Evolutionary conservation across 495 filamentous ascomycete genomes (phyloP), one percentile per base, ranked within the genome.

Genomic region (Lepraria neglecta): DNA sequence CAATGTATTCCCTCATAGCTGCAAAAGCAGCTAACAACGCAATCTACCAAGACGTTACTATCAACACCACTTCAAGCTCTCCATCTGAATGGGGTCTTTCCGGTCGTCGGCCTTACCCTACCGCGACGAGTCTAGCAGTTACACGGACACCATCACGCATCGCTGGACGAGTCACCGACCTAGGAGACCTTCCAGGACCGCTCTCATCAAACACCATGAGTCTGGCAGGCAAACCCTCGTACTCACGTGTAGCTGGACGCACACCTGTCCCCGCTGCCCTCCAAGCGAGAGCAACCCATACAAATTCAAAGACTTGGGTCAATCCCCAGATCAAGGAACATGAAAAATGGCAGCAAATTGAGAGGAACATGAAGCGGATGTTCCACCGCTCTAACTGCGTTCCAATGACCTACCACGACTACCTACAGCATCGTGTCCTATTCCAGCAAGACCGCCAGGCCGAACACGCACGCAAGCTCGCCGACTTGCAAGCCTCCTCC

Each of bases 231-330:
- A 17, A 12, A 10, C 5, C 27, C 11, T 21, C 6, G n/a, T 11
- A 31, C 31, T 19, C 48, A 33, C 48, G 27, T n/a, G 6, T 7
- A 9, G 48, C 27, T 11, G 48, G 48, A 15, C 48, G 9, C 2
- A 7, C 27, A 17, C 15, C 28, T 17, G 2, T 31, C 15, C n/a
- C 10, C 48, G 31, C 14, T 17, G 27, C 14, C 6, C 5, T n/a
- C 10, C 6, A 7, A 52, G 2, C 48, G 14, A 19, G 38, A 45
- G 50, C 24, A 38, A 43, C 71, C 19, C 56, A 66, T 43, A 69
- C 40, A 6, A 63, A 67, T 9, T 72, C 70, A 6, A 62, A 43
- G 35, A 71, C 67, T 47, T 74, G 72, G 72, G 51, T 56, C 17
- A 67, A 62, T 47, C 33, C 56, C 2, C 35, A 58, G 14, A 46